A percentile compares a stretch with the other conserved stretches of the same genome.
phyloP scores from a whole-genome alignment of 768 basidiomycete species.

The Russula emetica region DNA sequence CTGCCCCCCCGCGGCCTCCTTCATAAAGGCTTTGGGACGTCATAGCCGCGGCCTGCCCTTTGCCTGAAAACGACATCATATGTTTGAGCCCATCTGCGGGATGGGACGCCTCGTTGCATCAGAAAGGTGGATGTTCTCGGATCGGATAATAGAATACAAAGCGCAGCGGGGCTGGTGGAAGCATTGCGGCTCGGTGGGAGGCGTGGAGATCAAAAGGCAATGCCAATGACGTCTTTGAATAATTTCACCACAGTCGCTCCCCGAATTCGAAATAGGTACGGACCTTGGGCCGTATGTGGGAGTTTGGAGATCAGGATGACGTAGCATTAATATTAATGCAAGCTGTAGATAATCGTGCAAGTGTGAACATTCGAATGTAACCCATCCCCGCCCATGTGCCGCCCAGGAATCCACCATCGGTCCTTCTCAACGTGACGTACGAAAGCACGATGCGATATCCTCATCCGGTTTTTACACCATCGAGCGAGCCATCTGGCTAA shows the following conservation, averaged over 20 bases:
- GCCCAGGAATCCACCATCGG: slow-evolving; percentile 2
- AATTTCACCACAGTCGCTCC: not conserved
- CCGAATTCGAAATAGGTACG: slow-evolving; percentile 10
- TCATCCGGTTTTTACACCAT: slow-evolving; percentile 33
- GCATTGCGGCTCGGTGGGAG: slow-evolving; percentile 5
- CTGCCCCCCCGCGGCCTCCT: not conserved
- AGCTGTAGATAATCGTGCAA: slow-evolving; percentile 15
- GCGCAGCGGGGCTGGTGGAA: not conserved
- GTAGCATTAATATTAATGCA: slow-evolving; percentile 14
- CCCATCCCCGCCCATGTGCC: slow-evolving; percentile 1
- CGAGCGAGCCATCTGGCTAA: slow-evolving; percentile 45
- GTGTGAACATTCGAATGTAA: slow-evolving; percentile 1
- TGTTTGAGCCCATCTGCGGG: not conserved
- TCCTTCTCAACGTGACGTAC: slow-evolving; percentile 2
- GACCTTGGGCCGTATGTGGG: slow-evolving; percentile 1
- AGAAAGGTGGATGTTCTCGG: slow-evolving; percentile 1
- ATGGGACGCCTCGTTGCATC: slow-evolving; percentile 16
- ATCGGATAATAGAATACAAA: slow-evolving; percentile 1
- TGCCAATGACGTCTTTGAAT: slow-evolving; percentile 9
- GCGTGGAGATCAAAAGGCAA: not conserved
- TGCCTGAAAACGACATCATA: slow-evolving; percentile 25
- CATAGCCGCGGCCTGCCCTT: slow-evolving; percentile 25
- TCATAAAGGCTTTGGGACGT: slow-evolving; percentile 22
- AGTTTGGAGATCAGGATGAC: slow-evolving; percentile 2
- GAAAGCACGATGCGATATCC: slow-evolving; percentile 5